Conservation (phyloP, 2,329 filamentous ascomycete species). For the Colletotrichum sp. region DNA sequence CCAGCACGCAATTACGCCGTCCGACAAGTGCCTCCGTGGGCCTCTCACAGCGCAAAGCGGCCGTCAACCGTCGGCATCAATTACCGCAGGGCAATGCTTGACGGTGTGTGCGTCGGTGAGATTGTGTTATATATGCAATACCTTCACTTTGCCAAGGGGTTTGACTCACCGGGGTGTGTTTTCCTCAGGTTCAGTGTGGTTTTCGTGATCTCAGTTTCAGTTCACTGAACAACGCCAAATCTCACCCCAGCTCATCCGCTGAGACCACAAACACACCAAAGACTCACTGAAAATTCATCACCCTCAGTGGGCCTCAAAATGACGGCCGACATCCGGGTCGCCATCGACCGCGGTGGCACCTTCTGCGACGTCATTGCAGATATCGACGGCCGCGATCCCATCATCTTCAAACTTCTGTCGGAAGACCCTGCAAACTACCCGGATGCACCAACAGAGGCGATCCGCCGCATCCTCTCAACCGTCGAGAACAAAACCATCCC, state of each 20-base stretch:
- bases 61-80: neutral
- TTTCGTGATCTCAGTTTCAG: neutral
- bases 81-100: neutral
- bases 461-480: constrained; percentile 67
- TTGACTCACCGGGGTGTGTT: neutral
- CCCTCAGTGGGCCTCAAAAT: neutral
- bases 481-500: constrained; percentile 65
- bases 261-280: neutral
- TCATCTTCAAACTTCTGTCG: constrained; percentile 77
- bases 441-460: constrained; percentile 75
- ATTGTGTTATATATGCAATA: neutral
- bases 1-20: neutral
- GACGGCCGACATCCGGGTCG: constrained; percentile 29
- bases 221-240: neutral
- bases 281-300: neutral
- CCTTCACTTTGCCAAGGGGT: neutral
- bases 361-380: constrained; percentile 76
- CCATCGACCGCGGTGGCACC: constrained; percentile 70
- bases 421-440: constrained; percentile 75
- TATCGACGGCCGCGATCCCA: constrained; percentile 68
- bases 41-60: neutral
- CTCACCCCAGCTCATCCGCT: neutral
- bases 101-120: neutral
- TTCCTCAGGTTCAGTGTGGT: neutral
- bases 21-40: neutral